Base-by-base conservation (phyloP, 1,139 yeast genomes). In the Nakaseomyces kungkrabaensis region DNA sequence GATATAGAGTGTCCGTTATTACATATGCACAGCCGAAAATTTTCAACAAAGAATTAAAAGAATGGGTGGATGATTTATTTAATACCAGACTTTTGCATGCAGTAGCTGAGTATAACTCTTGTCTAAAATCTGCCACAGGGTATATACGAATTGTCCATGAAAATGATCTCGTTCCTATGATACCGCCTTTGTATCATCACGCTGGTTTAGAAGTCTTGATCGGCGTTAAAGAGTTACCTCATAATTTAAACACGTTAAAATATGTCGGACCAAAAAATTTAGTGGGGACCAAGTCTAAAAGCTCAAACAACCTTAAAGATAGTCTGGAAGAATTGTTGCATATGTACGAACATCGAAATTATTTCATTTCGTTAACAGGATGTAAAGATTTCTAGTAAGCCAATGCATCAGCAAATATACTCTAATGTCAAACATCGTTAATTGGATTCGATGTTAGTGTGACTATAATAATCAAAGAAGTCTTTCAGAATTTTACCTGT, bases 21-120 rank as follows among this genome's bases (percentile, higher is more conserved):
- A 73, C 82, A 0, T 79, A 70, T 65, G 90, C 83, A 3, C 72
- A 79, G 25, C 86, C 89, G 0, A 76, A 76, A 56, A 68, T 83
- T 32, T 88, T 86, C 2, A 81, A 82, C 59, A 59, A 59, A 5
- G 64, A 67, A 5, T 72, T 81, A 66, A 72, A 73, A 33, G 60
- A 68, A 22, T 81, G 77, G 71, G 72, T 78, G 32, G 82, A 83
- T 63, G 52, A 59, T 1, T 49, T 75, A n/a, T 79, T 81, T 58
- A 59, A 71, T 22, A 72, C 77, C 1, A 54, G 60, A 1, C 51
- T 57, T 0, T 66, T 70, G 4, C 61, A 58, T 50, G 50, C 57
- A 8, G 25, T 45, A 6, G 56, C 56, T 6, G 34, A 55, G 8
- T 27, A 48, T n/a, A 44, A 49, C 2, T 54, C 59, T 1, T 48